Percentiles rank a stretch among this genome's conserved stretches.
Conservation (phyloP, 2,329 filamentous ascomycete genomes). For the Ilyonectria destructans region DNA sequence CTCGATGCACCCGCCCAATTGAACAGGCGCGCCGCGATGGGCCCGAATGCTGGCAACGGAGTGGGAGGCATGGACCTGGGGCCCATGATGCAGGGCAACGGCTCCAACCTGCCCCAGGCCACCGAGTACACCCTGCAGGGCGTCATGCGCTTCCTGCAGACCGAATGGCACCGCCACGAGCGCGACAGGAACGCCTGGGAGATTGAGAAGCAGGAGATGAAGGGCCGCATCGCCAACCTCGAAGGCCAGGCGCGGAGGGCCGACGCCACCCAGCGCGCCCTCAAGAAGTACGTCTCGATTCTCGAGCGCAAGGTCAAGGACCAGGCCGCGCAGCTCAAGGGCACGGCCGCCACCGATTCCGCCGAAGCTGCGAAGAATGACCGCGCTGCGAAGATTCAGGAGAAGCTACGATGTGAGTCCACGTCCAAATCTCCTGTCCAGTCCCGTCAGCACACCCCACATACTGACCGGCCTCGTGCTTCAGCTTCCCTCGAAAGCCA, state of each 20-base stretch:
- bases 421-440: slow-evolving; percentile 9
- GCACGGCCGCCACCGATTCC: slow-evolving; percentile 57
- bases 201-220: slow-evolving; percentile 99
- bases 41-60: slow-evolving; percentile 63
- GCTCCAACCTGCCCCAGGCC: slow-evolving; percentile 69
- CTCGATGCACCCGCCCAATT: slow-evolving; percentile 58
- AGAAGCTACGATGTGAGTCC: slow-evolving; percentile 69
- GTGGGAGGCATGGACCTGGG: slow-evolving; percentile 64
- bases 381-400: slow-evolving; percentile 68
- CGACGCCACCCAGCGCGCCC: slow-evolving; percentile 89
- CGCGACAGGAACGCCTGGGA: slow-evolving; percentile 98
- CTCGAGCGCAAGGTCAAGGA: slow-evolving; percentile 91
- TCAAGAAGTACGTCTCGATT: slow-evolving; percentile 92
- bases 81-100: slow-evolving; percentile 63
- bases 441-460: slow-evolving; percentile 26
- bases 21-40: slow-evolving; percentile 59
- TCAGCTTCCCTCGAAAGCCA: slow-evolving; percentile 62
- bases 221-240: slow-evolving; percentile 93
- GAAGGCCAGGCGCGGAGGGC: slow-evolving; percentile 91
- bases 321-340: slow-evolving; percentile 81
- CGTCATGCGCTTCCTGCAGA: slow-evolving; percentile 99
- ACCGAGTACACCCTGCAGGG: slow-evolving; percentile 78
- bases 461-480: slow-evolving; percentile 34
- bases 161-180: slow-evolving; percentile 99
- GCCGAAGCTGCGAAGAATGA: slow-evolving; percentile 66